Evolutionary conservation across 345 rosid genomes (phyloP).

Genomic region (Toxicodendron radicans): DNA sequence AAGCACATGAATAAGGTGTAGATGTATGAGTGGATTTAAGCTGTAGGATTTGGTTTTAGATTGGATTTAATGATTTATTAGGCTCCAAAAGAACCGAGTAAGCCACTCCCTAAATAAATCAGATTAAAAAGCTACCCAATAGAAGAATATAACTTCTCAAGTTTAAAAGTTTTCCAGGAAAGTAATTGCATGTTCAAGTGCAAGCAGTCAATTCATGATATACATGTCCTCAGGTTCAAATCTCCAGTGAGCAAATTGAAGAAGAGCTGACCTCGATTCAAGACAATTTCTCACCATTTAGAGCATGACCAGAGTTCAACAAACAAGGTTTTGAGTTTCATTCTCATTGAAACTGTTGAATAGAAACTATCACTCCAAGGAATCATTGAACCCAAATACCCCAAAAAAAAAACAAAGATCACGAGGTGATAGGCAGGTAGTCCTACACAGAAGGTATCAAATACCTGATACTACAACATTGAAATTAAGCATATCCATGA

Average conservation of each 20-base stretch:
- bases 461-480: background rate
- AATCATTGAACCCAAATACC: background rate
- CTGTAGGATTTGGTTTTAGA: background rate
- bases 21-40: background rate
- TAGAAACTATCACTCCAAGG: background rate
- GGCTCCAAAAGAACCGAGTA: background rate
- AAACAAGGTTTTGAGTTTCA: conserved; percentile 5
- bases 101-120: background rate
- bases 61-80: background rate
- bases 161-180: background rate
- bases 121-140: background rate
- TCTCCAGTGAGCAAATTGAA: background rate
- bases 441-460: background rate
- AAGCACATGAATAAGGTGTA: background rate
- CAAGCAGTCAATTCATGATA: background rate
- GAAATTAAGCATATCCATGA: background rate
- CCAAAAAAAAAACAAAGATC: background rate
- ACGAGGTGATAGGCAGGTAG: background rate
- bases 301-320: background rate
- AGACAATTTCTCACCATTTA: background rate
- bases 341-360: background rate
- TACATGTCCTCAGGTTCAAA: background rate
- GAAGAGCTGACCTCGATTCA: conserved; percentile 8
- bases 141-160: background rate
- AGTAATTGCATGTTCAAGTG: background rate